These are phyloP conservation scores for Trametopsis cervina DNA, from an alignment of 768 basidiomycete species.

Conservation along the genomic window DNA sequence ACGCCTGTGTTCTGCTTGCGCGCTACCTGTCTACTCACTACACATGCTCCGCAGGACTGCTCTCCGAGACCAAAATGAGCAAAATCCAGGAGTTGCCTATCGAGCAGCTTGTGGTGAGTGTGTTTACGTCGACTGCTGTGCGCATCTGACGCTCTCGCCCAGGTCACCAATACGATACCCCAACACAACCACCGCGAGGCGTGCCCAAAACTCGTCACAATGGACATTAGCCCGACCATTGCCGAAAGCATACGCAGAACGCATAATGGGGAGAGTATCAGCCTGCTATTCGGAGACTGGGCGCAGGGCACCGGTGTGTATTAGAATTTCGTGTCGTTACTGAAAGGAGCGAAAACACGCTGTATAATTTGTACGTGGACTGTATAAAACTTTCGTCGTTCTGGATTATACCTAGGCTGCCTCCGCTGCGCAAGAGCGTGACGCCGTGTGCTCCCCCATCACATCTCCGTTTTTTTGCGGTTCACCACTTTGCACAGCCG, in stretches of 20 bases:
- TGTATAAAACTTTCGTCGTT: background rate
- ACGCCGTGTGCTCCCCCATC: background rate
- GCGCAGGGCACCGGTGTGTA: conserved; percentile 35
- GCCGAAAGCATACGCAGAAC: conserved; percentile 95
- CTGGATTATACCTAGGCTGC: background rate
- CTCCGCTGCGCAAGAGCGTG: background rate
- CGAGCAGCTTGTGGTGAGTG: conserved; percentile 80
- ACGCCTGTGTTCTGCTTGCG: conserved; percentile 19
- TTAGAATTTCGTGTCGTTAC: background rate
- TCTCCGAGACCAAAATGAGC: conserved; percentile 70
- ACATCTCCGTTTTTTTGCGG: background rate
- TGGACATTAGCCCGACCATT: conserved; percentile 89
- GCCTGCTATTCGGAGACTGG: conserved; percentile 82
- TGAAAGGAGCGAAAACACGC: background rate
- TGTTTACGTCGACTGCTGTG: conserved; percentile 6
- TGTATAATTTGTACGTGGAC: conserved; percentile 9
- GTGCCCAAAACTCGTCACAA: conserved; percentile 74
- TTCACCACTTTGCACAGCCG: background rate
- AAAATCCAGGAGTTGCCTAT: conserved; percentile 67
- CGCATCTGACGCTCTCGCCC: conserved; percentile 6
- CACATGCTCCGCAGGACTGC: conserved; percentile 67
- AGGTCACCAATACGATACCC: conserved; percentile 95
- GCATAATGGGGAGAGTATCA: conserved; percentile 92
- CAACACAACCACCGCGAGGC: conserved; percentile 59
- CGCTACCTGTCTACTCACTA: conserved; percentile 12